phyloP scores from a whole-genome alignment of 805 yeast species.

The Candida rishiriensis region DNA sequence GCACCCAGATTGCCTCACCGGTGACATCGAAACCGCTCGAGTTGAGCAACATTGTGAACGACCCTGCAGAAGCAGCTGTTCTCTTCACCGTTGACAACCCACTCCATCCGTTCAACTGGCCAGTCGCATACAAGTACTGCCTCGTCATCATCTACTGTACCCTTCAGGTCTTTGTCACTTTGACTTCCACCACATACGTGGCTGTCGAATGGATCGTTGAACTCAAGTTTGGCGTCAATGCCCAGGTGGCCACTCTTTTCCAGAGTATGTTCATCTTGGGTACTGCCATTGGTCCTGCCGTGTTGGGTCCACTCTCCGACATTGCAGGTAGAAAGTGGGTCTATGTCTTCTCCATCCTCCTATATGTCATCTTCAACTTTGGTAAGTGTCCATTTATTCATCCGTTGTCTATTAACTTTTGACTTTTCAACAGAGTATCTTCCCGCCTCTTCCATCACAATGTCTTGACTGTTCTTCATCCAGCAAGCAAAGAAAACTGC shows the following conservation, averaged over 20 bases:
- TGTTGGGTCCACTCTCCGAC: conserved; percentile 34
- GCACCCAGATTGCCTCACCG: neutral
- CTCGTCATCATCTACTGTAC: conserved; percentile 25
- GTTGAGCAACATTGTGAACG: conserved; percentile 20
- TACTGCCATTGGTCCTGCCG: conserved; percentile 34
- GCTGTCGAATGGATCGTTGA: conserved; percentile 27
- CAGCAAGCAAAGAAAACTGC: too few species aligned
- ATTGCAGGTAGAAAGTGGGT: conserved; percentile 35
- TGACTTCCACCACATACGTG: conserved; percentile 32
- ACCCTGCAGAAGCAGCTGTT: conserved; percentile 28
- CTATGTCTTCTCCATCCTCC: conserved; percentile 27
- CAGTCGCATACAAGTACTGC: conserved; percentile 19
- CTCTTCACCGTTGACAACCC: conserved; percentile 25
- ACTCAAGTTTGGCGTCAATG: conserved; percentile 20
- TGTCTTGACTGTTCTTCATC: too few species aligned
- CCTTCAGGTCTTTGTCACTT: conserved; percentile 28
- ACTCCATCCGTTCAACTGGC: conserved; percentile 32
- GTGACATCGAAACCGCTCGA: conserved; percentile 19
- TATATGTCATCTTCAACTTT: conserved; percentile 28
- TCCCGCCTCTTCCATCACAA: too few species aligned
- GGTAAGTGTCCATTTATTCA: conserved; percentile 16
- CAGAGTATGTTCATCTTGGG: conserved; percentile 34
- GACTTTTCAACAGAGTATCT: neutral
- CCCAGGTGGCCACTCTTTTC: conserved; percentile 32
- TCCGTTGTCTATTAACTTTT: conserved; percentile 2